These are phyloP conservation scores for Candida pseudoglaebosa DNA, from an alignment of 805 yeast species.

Conservation along the genomic window DNA sequence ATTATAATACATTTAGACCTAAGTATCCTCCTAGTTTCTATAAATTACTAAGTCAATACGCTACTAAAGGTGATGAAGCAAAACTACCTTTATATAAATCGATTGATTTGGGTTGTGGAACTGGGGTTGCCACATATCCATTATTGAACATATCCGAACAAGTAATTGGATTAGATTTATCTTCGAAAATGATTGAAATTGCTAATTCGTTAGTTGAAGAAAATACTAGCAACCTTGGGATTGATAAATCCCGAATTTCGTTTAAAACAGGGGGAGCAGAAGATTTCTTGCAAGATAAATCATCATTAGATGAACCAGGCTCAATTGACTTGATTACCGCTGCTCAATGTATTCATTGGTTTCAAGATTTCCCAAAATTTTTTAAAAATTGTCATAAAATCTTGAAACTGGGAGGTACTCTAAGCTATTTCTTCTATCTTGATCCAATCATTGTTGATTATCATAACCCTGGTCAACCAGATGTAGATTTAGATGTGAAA, in stretches of 20 bases:
- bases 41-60: conserved; percentile 23
- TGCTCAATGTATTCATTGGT: conserved; percentile 43
- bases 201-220: conserved; percentile 30
- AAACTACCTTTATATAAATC: conserved; percentile 21
- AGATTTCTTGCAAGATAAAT: conserved; percentile 15
- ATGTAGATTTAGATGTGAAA: conserved; percentile 10
- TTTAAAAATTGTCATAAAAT: conserved; percentile 31
- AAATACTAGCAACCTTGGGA: conserved; percentile 22
- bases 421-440: conserved; percentile 41
- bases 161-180: conserved; percentile 46
- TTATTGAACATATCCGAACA: conserved; percentile 33
- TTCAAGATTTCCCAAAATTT: conserved; percentile 28
- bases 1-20: conserved; percentile 38
- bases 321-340: conserved; percentile 36
- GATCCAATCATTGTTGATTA: conserved; percentile 35
- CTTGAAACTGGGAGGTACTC: conserved; percentile 38
- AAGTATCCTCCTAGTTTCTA: conserved; percentile 39
- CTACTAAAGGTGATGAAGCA: conserved; percentile 11
- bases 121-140: conserved; percentile 49
- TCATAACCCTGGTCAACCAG: conserved; percentile 12
- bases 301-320: conserved; percentile 11
- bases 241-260: conserved; percentile 23
- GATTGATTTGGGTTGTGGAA: conserved; percentile 49
- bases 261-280: conserved; percentile 34
- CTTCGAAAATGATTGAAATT: conserved; percentile 43